Evolutionary conservation across 306 rosid genomes (phyloP), one percentile per base, ranked within the genome.

Genomic region (Malus asiatica): DNA sequence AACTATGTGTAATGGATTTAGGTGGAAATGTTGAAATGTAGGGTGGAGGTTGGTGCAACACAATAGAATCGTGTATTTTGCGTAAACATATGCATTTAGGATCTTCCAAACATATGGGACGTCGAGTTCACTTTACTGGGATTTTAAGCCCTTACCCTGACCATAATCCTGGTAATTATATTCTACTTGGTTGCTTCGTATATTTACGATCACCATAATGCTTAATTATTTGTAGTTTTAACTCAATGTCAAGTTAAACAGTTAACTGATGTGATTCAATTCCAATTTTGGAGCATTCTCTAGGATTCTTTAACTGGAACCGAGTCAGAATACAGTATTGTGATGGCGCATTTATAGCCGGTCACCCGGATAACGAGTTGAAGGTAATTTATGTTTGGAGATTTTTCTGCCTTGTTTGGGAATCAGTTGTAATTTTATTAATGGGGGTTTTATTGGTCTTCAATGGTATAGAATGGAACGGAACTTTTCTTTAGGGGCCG

Each of bases 21-120:
- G 11, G 11, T 65, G 60, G 66, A 25, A 61, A 61, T 52, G 12
- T 61, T 25, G 35, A 61, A 61, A 61, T 61, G 57, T 77, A 95
- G 98, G 99, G 97, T 73, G 99, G 97, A 80, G 99, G 97, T 60
- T 92, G 99, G 99, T 95, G 99, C 80, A 33, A 83, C 74, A 59
- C 97, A 22, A 8, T 82, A n/a, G 48, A 83, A 30, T 86, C 97
- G 0, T 95, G 99, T 85, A 85, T 85, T 40, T 77, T 15, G 13
- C 93, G 99, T 19, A 89, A 83, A 79, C 67, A 57, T 73, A 85
- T 92, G 7, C 70, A 86, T 32, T 87, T 95, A 70, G 99, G 99
- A 19, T 95, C 99, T 53, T 92, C 97, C 32, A 83, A 82, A 22
- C 82, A 79, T 79, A 95, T 95, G 99, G 91, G 88, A 8, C 84